These are phyloP conservation scores for Paecilomyces variotii DNA, from an alignment of 2,329 filamentous ascomycete genomes.

Conservation along the genomic window DNA sequence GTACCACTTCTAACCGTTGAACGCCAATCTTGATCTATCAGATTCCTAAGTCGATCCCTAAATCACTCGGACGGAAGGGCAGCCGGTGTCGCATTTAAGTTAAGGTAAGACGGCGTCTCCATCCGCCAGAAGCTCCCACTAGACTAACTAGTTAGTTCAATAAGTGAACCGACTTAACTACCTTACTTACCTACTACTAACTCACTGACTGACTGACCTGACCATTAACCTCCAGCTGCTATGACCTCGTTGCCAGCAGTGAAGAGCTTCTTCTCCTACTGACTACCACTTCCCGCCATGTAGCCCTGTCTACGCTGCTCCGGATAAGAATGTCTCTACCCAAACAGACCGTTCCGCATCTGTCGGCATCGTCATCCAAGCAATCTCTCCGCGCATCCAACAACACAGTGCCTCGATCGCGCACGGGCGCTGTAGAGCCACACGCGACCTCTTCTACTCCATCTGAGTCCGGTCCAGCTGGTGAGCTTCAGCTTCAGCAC, in stretches of 20 bases:
- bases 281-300: constrained; percentile 13
- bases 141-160: too few relatives aligned
- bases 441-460: background rate
- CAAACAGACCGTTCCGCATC: constrained; percentile 15
- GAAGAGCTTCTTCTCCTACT: background rate
- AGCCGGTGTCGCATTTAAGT: too few relatives aligned
- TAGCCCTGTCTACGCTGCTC: constrained; percentile 14
- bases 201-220: background rate
- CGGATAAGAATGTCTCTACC: constrained; percentile 26
- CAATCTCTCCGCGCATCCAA: constrained; percentile 14
- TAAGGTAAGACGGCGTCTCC: too few relatives aligned
- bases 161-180: background rate
- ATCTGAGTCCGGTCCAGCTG: constrained; percentile 1
- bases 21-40: too few relatives aligned
- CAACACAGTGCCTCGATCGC: constrained; percentile 6
- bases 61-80: too few relatives aligned
- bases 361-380: constrained; percentile 23
- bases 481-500: constrained; percentile 4
- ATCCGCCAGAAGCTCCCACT: too few relatives aligned
- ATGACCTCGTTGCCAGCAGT: background rate
- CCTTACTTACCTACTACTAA: background rate
- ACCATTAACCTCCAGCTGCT: background rate
- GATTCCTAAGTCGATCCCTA: too few relatives aligned
- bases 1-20: too few relatives aligned
- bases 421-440: constrained; percentile 14